A percentile compares a stretch with the other conserved stretches of the same genome.
These are phyloP conservation scores for Suhomyces bolitotheri DNA, from an alignment of 1,139 yeast species.

Conservation along the genomic window DNA sequence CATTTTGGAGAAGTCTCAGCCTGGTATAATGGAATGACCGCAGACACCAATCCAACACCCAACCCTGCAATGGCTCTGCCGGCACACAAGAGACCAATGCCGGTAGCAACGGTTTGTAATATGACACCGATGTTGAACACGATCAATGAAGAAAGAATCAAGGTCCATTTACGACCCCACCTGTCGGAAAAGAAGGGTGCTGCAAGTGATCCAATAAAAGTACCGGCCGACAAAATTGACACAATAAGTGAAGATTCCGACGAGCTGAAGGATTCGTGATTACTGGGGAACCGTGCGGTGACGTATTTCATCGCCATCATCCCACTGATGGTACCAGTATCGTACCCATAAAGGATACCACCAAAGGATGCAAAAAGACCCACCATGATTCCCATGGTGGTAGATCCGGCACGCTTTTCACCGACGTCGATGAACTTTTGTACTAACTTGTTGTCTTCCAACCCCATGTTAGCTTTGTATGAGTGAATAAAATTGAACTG, in stretches of 20 bases:
- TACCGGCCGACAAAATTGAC: slow-evolving; percentile 69
- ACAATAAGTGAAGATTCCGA: slow-evolving; percentile 61
- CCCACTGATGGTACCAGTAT: slow-evolving; percentile 80
- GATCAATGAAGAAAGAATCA: slow-evolving; percentile 51
- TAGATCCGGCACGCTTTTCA: slow-evolving; percentile 50
- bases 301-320: slow-evolving; percentile 72
- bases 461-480: slow-evolving; percentile 29
- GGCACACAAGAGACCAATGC: slow-evolving; percentile 45
- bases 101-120: slow-evolving; percentile 58
- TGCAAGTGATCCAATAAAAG: slow-evolving; percentile 64
- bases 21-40: slow-evolving; percentile 63
- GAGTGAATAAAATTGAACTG: no score
- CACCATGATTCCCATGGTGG: slow-evolving; percentile 47
- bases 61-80: slow-evolving; percentile 60
- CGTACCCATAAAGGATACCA: slow-evolving; percentile 73
- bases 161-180: slow-evolving; percentile 58
- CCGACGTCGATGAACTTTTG: slow-evolving; percentile 37
- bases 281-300: slow-evolving; percentile 47
- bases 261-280: slow-evolving; percentile 39
- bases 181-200: slow-evolving; percentile 60
- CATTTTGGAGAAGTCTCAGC: slow-evolving; percentile 69
- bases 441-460: slow-evolving; percentile 36
- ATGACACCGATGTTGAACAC: slow-evolving; percentile 62
- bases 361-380: slow-evolving; percentile 61
- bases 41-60: slow-evolving; percentile 66